Evolutionary conservation across 2,329 filamentous ascomycete species (phyloP).

Genomic region (Byssoonygena ceratinophila): DNA sequence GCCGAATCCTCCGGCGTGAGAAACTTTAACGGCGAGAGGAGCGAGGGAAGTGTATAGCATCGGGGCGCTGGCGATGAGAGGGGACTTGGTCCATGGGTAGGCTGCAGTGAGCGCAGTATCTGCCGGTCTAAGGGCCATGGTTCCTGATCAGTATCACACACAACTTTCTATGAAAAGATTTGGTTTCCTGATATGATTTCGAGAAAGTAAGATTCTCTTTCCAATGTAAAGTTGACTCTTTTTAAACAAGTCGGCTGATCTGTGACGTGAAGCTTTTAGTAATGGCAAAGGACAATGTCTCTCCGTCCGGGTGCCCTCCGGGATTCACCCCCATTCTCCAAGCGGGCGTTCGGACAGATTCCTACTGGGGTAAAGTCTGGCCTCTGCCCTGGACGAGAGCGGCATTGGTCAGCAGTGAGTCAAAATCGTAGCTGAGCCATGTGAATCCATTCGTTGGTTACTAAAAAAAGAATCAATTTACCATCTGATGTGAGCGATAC

Average conservation of each 20-base stretch:
- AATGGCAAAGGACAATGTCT: not conserved
- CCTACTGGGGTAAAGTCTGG: not conserved
- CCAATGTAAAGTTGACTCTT: too few species aligned
- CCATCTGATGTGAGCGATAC: too few species aligned
- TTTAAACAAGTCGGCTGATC: not conserved
- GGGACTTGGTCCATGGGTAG: slow-evolving; percentile 50
- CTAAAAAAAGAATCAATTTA: too few species aligned
- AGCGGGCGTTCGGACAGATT: not conserved
- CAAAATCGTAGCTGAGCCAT: too few species aligned
- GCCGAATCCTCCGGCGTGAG: slow-evolving; percentile 43
- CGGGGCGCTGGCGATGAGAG: slow-evolving; percentile 53
- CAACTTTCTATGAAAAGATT: too few species aligned
- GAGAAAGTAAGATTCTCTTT: too few species aligned
- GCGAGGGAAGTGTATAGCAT: slow-evolving; percentile 55
- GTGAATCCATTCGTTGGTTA: too few species aligned
- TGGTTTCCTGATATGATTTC: too few species aligned
- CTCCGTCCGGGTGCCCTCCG: not conserved
- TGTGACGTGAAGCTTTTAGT: too few species aligned
- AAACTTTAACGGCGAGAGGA: slow-evolving; percentile 51
- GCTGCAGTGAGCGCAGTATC: slow-evolving; percentile 4
- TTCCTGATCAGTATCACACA: not conserved
- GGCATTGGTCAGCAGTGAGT: not conserved
- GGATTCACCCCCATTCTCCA: not conserved
- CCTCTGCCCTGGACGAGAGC: not conserved
- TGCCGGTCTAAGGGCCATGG: slow-evolving; percentile 9